phyloP scores from a whole-genome alignment of 805 yeast species.

The Cyberlindnera mrakii region DNA sequence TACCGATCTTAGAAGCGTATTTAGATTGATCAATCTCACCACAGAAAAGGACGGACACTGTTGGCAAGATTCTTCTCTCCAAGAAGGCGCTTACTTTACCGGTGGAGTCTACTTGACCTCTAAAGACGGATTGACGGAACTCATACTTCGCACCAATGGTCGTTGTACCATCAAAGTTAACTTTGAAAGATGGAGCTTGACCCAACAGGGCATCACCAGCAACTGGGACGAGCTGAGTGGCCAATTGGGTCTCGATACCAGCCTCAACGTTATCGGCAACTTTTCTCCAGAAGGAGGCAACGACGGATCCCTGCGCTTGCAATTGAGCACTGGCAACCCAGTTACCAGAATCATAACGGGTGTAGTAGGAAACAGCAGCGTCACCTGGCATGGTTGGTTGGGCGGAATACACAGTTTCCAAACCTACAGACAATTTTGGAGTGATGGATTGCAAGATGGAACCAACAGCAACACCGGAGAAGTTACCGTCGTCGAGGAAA shows the following conservation, averaged over 20 bases:
- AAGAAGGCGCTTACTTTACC: conserved; percentile 90
- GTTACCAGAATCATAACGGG: conserved; percentile 79
- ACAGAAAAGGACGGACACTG: conserved; percentile 78
- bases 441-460: conserved; percentile 87
- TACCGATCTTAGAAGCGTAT: conserved; percentile 75
- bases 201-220: conserved; percentile 66
- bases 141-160: conserved; percentile 96
- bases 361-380: conserved; percentile 83
- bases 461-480: conserved; percentile 89
- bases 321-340: conserved; percentile 95
- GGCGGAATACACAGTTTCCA: conserved; percentile 84
- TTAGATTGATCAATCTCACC: conserved; percentile 91
- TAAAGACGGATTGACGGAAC: conserved; percentile 91
- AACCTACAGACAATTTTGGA: conserved; percentile 77
- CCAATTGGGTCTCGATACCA: conserved; percentile 81
- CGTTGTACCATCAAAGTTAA: conserved; percentile 85
- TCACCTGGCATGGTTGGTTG: conserved; percentile 79
- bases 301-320: conserved; percentile 86
- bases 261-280: conserved; percentile 92
- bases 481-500: conserved; percentile 55
- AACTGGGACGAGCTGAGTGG: conserved; percentile 70
- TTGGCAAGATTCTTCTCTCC: conserved; percentile 91
- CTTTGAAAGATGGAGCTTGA: conserved; percentile 74
- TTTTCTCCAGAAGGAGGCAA: conserved; percentile 90
- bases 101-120: conserved; percentile 87